These are phyloP conservation scores for Spongiforma sp. DNA, from an alignment of 1,284 basidiomycete genomes.

Conservation along the genomic window DNA sequence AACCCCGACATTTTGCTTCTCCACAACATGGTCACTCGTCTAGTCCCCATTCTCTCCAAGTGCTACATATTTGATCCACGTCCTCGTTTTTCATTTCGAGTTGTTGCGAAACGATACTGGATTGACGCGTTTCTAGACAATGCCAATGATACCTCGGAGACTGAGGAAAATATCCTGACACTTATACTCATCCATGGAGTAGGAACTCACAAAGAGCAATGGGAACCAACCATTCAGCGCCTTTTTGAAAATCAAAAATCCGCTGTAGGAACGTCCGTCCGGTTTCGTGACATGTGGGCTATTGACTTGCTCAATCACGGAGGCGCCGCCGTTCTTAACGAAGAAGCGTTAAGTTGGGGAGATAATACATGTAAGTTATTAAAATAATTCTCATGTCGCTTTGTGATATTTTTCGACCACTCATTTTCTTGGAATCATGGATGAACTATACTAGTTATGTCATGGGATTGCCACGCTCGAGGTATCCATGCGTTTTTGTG, in stretches of 20 bases:
- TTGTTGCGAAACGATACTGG: slow-evolving; percentile 6
- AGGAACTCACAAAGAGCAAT: too few relatives aligned
- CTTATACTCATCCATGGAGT: not conserved
- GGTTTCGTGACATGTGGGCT: slow-evolving; percentile 12
- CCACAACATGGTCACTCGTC: not conserved
- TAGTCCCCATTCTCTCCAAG: too few relatives aligned
- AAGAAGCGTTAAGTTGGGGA: slow-evolving; percentile 1
- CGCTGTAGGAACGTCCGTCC: not conserved
- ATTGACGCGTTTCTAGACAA: slow-evolving; percentile 6
- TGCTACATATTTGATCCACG: too few relatives aligned
- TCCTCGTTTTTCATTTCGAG: slow-evolving; percentile 1
- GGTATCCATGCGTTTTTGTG: too few relatives aligned
- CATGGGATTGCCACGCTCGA: too few relatives aligned
- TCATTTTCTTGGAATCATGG: too few relatives aligned
- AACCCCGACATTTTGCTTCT: not conserved
- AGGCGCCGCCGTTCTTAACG: slow-evolving; percentile 10
- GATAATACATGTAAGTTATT: slow-evolving; percentile 4
- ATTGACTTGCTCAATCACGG: slow-evolving; percentile 9
- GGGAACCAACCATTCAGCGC: too few relatives aligned
- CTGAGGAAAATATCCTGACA: not conserved
- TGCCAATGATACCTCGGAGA: not conserved
- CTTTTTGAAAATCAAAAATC: too few relatives aligned
- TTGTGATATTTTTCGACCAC: not conserved
- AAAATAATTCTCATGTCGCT: not conserved
- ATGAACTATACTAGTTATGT: too few relatives aligned